These are phyloP conservation scores for Hydrangea macrophylla DNA, from an alignment of 148 eudicot genomes.

Conservation along the genomic window DNA sequence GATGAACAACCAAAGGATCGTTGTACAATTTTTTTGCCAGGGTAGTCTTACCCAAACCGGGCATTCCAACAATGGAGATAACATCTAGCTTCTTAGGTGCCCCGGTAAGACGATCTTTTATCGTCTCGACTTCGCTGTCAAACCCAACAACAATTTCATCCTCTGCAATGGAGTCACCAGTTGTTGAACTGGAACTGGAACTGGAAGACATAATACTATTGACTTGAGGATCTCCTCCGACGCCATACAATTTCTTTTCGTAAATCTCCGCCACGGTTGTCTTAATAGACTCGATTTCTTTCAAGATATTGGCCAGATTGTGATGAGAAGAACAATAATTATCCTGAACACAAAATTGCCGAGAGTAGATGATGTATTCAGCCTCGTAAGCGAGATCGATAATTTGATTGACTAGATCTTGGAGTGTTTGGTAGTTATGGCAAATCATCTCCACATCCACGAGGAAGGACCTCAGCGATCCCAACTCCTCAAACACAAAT, in stretches of 20 bases:
- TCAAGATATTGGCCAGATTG: conserved; percentile 13
- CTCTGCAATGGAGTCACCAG: background rate
- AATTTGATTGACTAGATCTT: too few species aligned
- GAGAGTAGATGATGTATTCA: too few species aligned
- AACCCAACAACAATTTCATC: conserved; percentile 20
- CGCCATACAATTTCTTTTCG: conserved; percentile 16
- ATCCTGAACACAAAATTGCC: too few species aligned
- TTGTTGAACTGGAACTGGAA: background rate
- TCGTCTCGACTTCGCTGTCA: conserved; percentile 14
- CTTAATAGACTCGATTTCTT: conserved; percentile 18
- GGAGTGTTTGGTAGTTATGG: too few species aligned
- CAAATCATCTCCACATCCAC: too few species aligned
- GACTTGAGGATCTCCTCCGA: conserved; percentile 1
- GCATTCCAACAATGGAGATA: conserved; percentile 27
- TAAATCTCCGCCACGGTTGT: conserved; percentile 10
- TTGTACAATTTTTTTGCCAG: conserved; percentile 4
- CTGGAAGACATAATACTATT: too few species aligned
- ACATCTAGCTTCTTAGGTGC: conserved; percentile 10
- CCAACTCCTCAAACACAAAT: too few species aligned
- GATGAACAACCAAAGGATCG: conserved; percentile 5
- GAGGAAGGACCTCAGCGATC: too few species aligned
- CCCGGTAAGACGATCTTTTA: conserved; percentile 10
- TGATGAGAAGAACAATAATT: conserved; percentile 5
- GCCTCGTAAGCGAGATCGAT: too few species aligned
- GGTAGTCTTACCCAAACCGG: conserved; percentile 16